Base-by-base conservation (phyloP, 345 rosid species). In the Cardiospermum halicacabum region DNA sequence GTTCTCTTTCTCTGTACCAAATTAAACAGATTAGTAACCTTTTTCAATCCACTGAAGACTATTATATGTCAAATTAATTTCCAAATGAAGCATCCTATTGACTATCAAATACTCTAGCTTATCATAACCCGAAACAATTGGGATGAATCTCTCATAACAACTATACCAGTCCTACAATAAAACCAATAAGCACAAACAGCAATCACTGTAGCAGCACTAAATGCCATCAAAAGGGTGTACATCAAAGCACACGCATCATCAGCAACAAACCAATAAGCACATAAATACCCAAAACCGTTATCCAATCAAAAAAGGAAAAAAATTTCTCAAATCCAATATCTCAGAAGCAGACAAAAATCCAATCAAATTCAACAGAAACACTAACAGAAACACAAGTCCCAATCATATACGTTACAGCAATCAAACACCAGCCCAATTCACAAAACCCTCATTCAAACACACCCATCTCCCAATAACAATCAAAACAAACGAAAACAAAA, bases 1-100 rank as follows among this genome's bases (percentile, higher is more conserved):
- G 75, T 81, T 91, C 7, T 57, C 82, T 64, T 71, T 73, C 68
- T 81, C 97, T 89, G 63, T 32, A 26, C 49, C 65, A 58, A 57
- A 65, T 64, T 58, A 42, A 39, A 76, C 36, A 56, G n/a, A 28
- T 16, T 21, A 34, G 10, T 4, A 16, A n/a, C n/a, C 11, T 16
- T 36, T 10, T 53, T n/a, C 9, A 11, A 64, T 53, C 30, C n/a
- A n/a, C n/a, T n/a, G n/a, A n/a, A n/a, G n/a, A n/a, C n/a, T n/a
- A n/a, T n/a, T n/a, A n/a, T n/a, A n/a, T n/a, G n/a, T n/a, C n/a
- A n/a, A n/a, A n/a, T n/a, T n/a, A n/a, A n/a, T n/a, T n/a, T n/a
- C n/a, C n/a, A n/a, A n/a, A n/a, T n/a, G n/a, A n/a, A n/a, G n/a
- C n/a, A n/a, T n/a, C n/a, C n/a, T n/a, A n/a, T n/a, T n/a, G n/a